phyloP scores from a whole-genome alignment of 2,329 filamentous ascomycete genomes.

The Ambrosiella cleistominuta region DNA sequence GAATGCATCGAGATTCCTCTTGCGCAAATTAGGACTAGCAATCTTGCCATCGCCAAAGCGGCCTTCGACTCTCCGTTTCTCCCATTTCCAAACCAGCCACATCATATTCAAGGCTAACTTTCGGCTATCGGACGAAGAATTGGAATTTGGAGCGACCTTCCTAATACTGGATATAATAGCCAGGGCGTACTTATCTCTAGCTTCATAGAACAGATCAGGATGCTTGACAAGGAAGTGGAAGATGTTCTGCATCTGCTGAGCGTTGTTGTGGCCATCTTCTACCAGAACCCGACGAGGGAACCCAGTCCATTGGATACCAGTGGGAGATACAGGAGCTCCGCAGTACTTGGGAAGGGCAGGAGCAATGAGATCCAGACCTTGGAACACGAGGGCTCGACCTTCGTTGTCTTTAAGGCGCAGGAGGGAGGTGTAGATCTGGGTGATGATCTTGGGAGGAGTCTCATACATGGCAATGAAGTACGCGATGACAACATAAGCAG shows the following conservation, averaged over 20 bases:
- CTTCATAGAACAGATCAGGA: conserved; percentile 85
- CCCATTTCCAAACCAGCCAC: conserved; percentile 82
- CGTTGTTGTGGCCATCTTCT: conserved; percentile 74
- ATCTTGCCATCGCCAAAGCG: conserved; percentile 18
- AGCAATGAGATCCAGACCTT: conserved; percentile 87
- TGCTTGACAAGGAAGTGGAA: conserved; percentile 93
- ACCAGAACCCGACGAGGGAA: conserved; percentile 79
- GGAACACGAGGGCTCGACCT: conserved; percentile 76
- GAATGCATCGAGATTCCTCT: conserved; percentile 58
- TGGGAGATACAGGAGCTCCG: conserved; percentile 46
- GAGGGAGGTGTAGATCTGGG: conserved; percentile 83
- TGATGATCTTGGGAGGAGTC: conserved; percentile 86
- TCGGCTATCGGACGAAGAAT: conserved; percentile 77
- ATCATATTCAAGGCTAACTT: conserved; percentile 83
- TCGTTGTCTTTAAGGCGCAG: conserved; percentile 90
- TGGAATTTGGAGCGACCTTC: conserved; percentile 72
- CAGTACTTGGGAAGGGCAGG: conserved; percentile 80
- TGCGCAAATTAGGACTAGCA: conserved; percentile 52
- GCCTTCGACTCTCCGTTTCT: conserved; percentile 60
- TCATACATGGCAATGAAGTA: conserved; percentile 98
- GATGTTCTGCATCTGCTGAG: conserved; percentile 91
- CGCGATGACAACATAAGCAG: conserved; percentile 87
- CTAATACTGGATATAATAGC: conserved; percentile 76
- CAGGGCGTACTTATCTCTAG: conserved; percentile 74
- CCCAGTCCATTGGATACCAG: conserved; percentile 72